Evolutionary conservation across 2,329 filamentous ascomycete genomes (phyloP), one percentile per base, ranked within the genome.

Genomic region (Sclerotinia sclerotiorum): DNA sequence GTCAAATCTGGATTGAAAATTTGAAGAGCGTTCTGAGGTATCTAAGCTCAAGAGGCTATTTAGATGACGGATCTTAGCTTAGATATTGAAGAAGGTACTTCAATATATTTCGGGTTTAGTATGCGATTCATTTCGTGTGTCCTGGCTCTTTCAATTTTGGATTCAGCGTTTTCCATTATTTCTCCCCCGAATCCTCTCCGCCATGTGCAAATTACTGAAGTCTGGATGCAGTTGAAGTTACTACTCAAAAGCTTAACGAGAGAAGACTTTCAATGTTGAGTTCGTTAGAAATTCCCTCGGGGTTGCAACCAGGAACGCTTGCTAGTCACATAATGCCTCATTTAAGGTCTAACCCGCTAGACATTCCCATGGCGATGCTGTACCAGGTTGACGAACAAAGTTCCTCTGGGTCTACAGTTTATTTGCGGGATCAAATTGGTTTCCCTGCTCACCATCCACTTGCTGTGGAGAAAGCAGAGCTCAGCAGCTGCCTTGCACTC

Each of bases 281-380:
- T 17, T 46, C 55, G 0, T 69, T 76, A 69, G 65, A 71, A 35
- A 58, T 71, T 4, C 72, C 72, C 2, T 55, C 52, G 1, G 64
- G 56, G 4, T 61, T 67, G 44, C 67, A 71, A 35, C 55, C 56
- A 11, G 56, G 67, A 57, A 67, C 48, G 7, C 61, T 75, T 8
- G 68, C 65, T 42, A 65, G 60, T 24, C 68, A 70, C 39, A 54
- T 76, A 11, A 70, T 76, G 10, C 72, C 72, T 17, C 56, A 69
- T 39, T 68, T 77, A 17, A 63, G 73, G 51, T 68, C 65, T 0
- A 75, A 76, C 42, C 68, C 71, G 11, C 52, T 68, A 15, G 75
- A 77, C 46, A 72, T 77, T 15, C 69, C 74, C 15, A 73, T 77
- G 73, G 73, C 74, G 2, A 27, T 77, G 3, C 46, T 77, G 4